These are phyloP conservation scores for Flaveria ramosissima DNA, from an alignment of 129 eudicot genomes.

Conservation along the genomic window DNA sequence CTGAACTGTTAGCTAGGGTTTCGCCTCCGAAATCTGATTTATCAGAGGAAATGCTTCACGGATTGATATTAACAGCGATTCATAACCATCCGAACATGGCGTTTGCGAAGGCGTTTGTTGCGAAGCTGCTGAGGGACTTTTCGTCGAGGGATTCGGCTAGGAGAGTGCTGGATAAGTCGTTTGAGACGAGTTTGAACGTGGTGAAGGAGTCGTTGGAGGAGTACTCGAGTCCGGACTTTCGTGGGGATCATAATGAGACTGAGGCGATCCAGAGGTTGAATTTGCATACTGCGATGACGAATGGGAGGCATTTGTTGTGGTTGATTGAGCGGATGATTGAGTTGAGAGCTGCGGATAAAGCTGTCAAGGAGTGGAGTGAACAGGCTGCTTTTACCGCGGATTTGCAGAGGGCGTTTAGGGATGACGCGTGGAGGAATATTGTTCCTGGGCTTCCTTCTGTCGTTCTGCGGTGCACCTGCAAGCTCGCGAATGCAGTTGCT, in stretches of 20 bases:
- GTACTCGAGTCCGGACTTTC: slow-evolving; percentile 86
- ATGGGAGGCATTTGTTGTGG: slow-evolving; percentile 88
- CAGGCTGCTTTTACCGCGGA: slow-evolving; percentile 65
- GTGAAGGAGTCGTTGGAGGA: slow-evolving; percentile 80
- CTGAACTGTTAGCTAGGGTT: slow-evolving; percentile 73
- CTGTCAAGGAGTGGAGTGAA: slow-evolving; percentile 85
- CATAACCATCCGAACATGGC: slow-evolving; percentile 79
- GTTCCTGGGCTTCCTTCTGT: slow-evolving; percentile 87
- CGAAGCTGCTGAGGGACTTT: slow-evolving; percentile 75
- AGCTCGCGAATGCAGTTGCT: slow-evolving; percentile 76
- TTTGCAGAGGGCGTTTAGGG: slow-evolving; percentile 86
- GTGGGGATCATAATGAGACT: slow-evolving; percentile 76
- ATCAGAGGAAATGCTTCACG: slow-evolving; percentile 75
- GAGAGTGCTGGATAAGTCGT: slow-evolving; percentile 74
- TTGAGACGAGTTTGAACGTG: slow-evolving; percentile 62
- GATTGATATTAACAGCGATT: slow-evolving; percentile 63
- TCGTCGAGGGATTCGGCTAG: slow-evolving; percentile 69
- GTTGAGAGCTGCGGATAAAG: slow-evolving; percentile 79
- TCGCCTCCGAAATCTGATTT: slow-evolving; percentile 43
- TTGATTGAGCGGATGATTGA: slow-evolving; percentile 95
- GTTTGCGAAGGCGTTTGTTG: slow-evolving; percentile 86
- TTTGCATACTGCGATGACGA: slow-evolving; percentile 83
- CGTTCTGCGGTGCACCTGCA: slow-evolving; percentile 66
- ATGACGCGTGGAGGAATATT: slow-evolving; percentile 85
- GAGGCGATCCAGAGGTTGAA: slow-evolving; percentile 91